Evolutionary conservation across 2,329 filamentous ascomycete genomes (phyloP).

Genomic region (Ambrosiella cleistominuta): DNA sequence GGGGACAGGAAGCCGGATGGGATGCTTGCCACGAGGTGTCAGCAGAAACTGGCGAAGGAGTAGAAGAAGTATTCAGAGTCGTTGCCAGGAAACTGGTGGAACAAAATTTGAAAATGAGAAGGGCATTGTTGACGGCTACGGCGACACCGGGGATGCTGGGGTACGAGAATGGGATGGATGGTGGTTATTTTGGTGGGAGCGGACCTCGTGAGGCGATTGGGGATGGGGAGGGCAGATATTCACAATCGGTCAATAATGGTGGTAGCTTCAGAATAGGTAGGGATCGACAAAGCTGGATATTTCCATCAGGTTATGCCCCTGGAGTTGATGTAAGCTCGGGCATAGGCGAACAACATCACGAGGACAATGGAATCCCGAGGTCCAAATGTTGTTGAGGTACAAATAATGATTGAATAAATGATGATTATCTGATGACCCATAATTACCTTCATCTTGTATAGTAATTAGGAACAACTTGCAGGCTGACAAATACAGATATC

Average conservation of each 20-base stretch:
- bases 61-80: conserved; percentile 84
- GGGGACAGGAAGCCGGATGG: conserved; percentile 88
- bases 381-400: conserved; percentile 16
- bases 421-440: not conserved
- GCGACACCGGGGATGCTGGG: conserved; percentile 32
- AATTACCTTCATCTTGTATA: not conserved
- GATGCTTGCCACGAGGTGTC: conserved; percentile 95
- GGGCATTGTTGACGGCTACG: conserved; percentile 37
- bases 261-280: conserved; percentile 40
- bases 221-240: not conserved
- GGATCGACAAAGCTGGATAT: conserved; percentile 42
- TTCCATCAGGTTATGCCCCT: conserved; percentile 32
- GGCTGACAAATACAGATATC: not conserved
- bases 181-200: conserved; percentile 33
- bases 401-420: conserved; percentile 5
- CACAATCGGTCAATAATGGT: not conserved
- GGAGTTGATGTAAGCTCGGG: conserved; percentile 17
- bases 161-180: conserved; percentile 27
- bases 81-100: conserved; percentile 45
- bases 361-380: conserved; percentile 12
- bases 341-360: conserved; percentile 30
- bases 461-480: not conserved
- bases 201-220: conserved; percentile 17
- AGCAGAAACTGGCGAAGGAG: conserved; percentile 82
- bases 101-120: conserved; percentile 45